Conservation (phyloP, 371 early-diverging fungal genomes). For the Encephalitozoon intestinalis region DNA sequence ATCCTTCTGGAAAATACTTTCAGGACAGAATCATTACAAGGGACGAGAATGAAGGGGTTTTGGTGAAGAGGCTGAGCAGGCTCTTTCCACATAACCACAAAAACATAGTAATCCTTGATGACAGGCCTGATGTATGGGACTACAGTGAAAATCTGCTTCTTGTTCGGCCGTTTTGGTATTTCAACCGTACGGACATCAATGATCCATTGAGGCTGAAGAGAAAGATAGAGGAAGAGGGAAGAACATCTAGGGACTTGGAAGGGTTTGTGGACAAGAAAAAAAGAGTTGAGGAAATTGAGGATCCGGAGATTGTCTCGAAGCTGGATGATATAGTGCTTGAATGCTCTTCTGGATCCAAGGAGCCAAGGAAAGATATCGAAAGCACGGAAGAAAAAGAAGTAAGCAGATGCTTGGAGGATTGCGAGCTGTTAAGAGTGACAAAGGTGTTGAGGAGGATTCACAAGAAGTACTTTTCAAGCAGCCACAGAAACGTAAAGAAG, state of each 20-base stretch:
- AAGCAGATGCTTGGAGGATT: not conserved
- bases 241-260: not conserved
- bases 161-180: conserved; percentile 52
- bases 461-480: conserved; percentile 18
- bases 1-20: conserved; percentile 72
- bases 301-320: not conserved
- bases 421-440: not conserved
- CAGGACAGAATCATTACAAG: conserved; percentile 80
- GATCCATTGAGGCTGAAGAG: conserved; percentile 35
- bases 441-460: not conserved
- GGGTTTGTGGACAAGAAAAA: not conserved
- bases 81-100: conserved; percentile 80
- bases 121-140: conserved; percentile 90
- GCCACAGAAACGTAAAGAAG: not conserved
- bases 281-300: not conserved
- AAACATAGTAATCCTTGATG: conserved; percentile 93
- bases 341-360: not conserved
- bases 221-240: not conserved
- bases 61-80: conserved; percentile 73
- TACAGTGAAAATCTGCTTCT: conserved; percentile 48
- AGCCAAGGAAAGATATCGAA: not conserved
- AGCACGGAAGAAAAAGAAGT: not conserved
- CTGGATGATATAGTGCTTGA: not conserved
- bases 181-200: conserved; percentile 52
- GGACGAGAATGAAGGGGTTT: conserved; percentile 75